Evolutionary conservation across 768 basidiomycete genomes (phyloP).

Genomic region (Tephrocybe sp.): DNA sequence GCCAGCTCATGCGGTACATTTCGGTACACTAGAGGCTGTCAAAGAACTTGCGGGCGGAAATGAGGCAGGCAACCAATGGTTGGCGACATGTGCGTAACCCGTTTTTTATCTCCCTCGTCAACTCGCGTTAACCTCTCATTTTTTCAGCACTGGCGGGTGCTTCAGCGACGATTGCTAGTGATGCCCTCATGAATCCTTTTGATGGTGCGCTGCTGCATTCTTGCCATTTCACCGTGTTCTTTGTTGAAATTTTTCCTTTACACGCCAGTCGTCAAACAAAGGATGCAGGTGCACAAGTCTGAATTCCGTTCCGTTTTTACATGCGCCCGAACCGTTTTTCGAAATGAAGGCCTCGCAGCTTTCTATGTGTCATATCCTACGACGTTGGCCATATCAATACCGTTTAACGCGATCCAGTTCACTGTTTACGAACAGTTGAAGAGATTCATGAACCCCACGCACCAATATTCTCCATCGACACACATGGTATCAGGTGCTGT

Average conservation of each 20-base stretch:
- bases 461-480: constrained; percentile 87
- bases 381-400: constrained; percentile 93
- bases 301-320: constrained; percentile 82
- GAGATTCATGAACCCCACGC: constrained; percentile 76
- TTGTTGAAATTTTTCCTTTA: neutral
- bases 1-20: constrained; percentile 97
- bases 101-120: neutral
- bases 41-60: constrained; percentile 93
- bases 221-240: constrained; percentile 9
- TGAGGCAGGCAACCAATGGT: constrained; percentile 72
- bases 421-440: constrained; percentile 95
- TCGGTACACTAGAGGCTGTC: constrained; percentile 91
- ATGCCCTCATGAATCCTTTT: constrained; percentile 99
- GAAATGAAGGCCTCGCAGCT: constrained; percentile 79
- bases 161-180: constrained; percentile 89
- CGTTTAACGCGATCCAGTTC: constrained; percentile 98
- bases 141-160: constrained; percentile 85
- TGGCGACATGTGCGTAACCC: constrained; percentile 76
- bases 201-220: constrained; percentile 66
- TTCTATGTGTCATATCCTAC: constrained; percentile 99
- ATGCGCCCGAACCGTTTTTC: constrained; percentile 85
- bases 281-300: constrained; percentile 97
- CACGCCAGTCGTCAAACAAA: constrained; percentile 90
- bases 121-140: constrained; percentile 2
- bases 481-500: constrained; percentile 91